A percentile compares a stretch with the other conserved stretches of the same genome.
These are phyloP conservation scores for Lentinula raphanica DNA, from an alignment of 768 basidiomycete species.

Conservation along the genomic window DNA sequence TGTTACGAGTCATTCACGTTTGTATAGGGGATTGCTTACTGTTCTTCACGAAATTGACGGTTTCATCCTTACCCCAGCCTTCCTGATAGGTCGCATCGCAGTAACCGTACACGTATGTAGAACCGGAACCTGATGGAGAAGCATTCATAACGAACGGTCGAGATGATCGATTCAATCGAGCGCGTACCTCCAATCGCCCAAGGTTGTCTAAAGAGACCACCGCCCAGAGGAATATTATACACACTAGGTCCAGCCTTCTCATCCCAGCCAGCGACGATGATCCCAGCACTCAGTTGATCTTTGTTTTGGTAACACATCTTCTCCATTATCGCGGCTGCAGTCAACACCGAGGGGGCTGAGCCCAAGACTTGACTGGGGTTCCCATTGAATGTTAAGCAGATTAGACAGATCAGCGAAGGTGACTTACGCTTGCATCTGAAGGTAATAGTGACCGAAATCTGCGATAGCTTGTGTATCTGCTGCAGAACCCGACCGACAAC, in stretches of 20 bases:
- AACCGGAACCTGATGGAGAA: slow-evolving; percentile 69
- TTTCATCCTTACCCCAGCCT: slow-evolving; percentile 86
- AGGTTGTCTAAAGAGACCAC: slow-evolving; percentile 93
- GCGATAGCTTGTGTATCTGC: slow-evolving; percentile 98
- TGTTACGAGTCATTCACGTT: background rate
- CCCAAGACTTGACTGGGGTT: slow-evolving; percentile 51
- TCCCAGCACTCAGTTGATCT: slow-evolving; percentile 81
- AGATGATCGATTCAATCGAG: background rate
- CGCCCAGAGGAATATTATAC: slow-evolving; percentile 95
- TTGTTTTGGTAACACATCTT: slow-evolving; percentile 92
- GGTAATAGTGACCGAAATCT: slow-evolving; percentile 79
- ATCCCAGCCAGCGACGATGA: slow-evolving; percentile 99
- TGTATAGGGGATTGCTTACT: slow-evolving; percentile 50
- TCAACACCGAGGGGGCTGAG: slow-evolving; percentile 69
- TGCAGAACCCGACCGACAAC: slow-evolving; percentile 96
- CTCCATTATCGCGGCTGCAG: slow-evolving; percentile 81
- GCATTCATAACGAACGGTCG: background rate
- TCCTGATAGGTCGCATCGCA: slow-evolving; percentile 98
- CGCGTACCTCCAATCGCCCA: slow-evolving; percentile 94
- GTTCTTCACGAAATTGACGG: slow-evolving; percentile 91
- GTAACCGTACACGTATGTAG: slow-evolving; percentile 97
- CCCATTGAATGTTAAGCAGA: background rate
- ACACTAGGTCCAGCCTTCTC: slow-evolving; percentile 85
- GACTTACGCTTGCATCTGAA: slow-evolving; percentile 70
- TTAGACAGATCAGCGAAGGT: background rate